Percentiles rank a stretch among this genome's conserved stretches.
Evolutionary conservation across 2,329 filamentous ascomycete genomes (phyloP).

Genomic region (Dryadomyces quercivorus): DNA sequence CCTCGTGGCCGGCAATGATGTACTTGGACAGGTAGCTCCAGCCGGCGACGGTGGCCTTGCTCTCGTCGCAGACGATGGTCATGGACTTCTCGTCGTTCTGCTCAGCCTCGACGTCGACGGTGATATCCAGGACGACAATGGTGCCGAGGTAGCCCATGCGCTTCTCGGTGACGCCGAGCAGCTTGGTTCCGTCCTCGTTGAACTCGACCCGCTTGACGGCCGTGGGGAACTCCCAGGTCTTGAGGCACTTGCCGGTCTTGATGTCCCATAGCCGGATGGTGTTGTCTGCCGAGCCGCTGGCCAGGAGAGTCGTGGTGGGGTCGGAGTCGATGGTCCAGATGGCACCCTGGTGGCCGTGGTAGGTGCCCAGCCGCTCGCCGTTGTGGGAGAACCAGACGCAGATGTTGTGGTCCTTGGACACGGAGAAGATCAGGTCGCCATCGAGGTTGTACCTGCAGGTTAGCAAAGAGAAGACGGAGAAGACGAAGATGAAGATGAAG

Average conservation of each 20-base stretch:
- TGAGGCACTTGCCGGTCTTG: slow-evolving; percentile 81
- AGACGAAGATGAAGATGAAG: not conserved
- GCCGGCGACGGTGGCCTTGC: slow-evolving; percentile 93
- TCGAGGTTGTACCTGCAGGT: slow-evolving; percentile 68
- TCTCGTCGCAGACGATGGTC: slow-evolving; percentile 86
- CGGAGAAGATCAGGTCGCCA: slow-evolving; percentile 51
- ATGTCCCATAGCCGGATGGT: slow-evolving; percentile 96
- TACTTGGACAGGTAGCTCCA: slow-evolving; percentile 93
- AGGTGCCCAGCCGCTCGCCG: slow-evolving; percentile 92
- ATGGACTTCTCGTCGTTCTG: slow-evolving; percentile 75
- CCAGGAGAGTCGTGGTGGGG: slow-evolving; percentile 81
- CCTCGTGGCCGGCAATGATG: slow-evolving; percentile 96
- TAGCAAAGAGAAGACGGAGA: not conserved
- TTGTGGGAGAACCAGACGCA: slow-evolving; percentile 97
- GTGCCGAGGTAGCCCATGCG: slow-evolving; percentile 92
- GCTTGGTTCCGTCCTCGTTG: slow-evolving; percentile 78
- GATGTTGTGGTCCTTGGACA: slow-evolving; percentile 43
- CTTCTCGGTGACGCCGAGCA: slow-evolving; percentile 96
- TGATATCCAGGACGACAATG: slow-evolving; percentile 86
- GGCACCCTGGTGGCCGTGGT: slow-evolving; percentile 92
- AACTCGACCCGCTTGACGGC: slow-evolving; percentile 98
- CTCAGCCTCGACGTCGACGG: slow-evolving; percentile 66
- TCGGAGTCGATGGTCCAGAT: slow-evolving; percentile 98
- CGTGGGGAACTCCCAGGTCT: slow-evolving; percentile 96
- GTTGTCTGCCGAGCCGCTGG: slow-evolving; percentile 94